Base-by-base conservation (phyloP, 495 filamentous ascomycete species). In the Penicillium robsamsonii region DNA sequence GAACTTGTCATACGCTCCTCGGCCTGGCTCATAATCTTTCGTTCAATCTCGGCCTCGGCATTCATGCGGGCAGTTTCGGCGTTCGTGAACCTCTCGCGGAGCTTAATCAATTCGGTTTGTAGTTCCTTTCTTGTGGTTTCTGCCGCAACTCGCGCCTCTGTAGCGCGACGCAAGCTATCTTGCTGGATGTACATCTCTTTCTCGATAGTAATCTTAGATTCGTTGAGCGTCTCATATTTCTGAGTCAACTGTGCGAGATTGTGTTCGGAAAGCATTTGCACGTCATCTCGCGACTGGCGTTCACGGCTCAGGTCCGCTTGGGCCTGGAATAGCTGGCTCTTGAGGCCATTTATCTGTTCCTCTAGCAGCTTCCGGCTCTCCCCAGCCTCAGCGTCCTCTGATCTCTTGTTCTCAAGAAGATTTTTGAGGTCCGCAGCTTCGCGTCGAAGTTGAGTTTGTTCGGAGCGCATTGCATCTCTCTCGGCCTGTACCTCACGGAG, bases 161-260 rank as follows among this genome's bases (percentile, higher is more conserved):
- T 89, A 9, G 92, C 88, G 18, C 94, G 88, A 20, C 94, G 88
- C 44, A 97, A 83, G 13, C 88, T 89, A 67, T 98, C 94, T 70
- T 97, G 92, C 62, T 97, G 94, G n/a, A 88, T 85, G 68, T 97
- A 97, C 72, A 98, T 91, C 70, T 97, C 95, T 70, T 96, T 97
- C 69, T 98, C 94, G 52, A 98, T 97, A 38, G 81, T 94, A 61
- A 97, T 96, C 71, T 98, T 98, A 5, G 92, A 87, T 37, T 96
- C 91, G 59, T 96, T 96, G 13, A 98, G 79, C n/a, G 81, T 81
- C 30, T 92, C 82, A 63, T 87, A 96, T 55, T 97, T 92, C 20
- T 92, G 84, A 63, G 90, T 86, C 53, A 98, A 73, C 42, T 86
- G 84, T 17, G 86, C 77, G 56, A 87, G 87, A 63, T 94, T 95